Conservation (phyloP, 495 filamentous ascomycete genomes). For the Pyrenula aspistea region DNA sequence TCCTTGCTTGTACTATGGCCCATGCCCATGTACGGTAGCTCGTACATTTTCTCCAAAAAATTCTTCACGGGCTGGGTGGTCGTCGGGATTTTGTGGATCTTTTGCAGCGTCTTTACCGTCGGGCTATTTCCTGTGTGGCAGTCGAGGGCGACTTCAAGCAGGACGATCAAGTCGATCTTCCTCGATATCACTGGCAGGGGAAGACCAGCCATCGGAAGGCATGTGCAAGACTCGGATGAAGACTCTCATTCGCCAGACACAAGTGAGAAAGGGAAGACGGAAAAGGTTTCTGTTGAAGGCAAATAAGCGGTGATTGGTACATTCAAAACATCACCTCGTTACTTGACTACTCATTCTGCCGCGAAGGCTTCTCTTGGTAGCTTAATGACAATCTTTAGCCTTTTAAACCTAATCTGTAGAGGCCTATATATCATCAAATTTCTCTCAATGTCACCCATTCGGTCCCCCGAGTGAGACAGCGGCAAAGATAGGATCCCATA, state of each 20-base stretch:
- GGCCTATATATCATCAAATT: too few relatives aligned
- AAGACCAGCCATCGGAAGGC: background rate
- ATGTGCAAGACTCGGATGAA: background rate
- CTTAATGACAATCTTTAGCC: too few relatives aligned
- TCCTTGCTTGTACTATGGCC: constrained; percentile 81
- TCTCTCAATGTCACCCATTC: too few relatives aligned
- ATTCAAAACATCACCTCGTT: too few relatives aligned
- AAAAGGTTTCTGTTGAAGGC: background rate
- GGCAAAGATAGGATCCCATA: too few relatives aligned
- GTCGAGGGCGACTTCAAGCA: constrained; percentile 53
- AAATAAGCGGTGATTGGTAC: too few relatives aligned
- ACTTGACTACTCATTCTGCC: too few relatives aligned
- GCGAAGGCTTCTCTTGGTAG: too few relatives aligned
- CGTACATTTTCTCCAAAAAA: constrained; percentile 77
- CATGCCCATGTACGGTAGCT: constrained; percentile 82
- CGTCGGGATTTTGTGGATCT: constrained; percentile 82
- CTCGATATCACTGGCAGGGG: constrained; percentile 56
- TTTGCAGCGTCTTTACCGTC: constrained; percentile 59
- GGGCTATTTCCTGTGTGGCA: constrained; percentile 78
- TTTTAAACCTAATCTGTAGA: too few relatives aligned
- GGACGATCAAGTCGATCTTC: constrained; percentile 53
- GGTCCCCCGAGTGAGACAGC: too few relatives aligned
- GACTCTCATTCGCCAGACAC: background rate
- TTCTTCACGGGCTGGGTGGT: constrained; percentile 92
- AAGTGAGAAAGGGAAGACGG: background rate